Evolutionary conservation across 2,329 filamentous ascomycete genomes (phyloP).

Genomic region (Davidsoniella australis): DNA sequence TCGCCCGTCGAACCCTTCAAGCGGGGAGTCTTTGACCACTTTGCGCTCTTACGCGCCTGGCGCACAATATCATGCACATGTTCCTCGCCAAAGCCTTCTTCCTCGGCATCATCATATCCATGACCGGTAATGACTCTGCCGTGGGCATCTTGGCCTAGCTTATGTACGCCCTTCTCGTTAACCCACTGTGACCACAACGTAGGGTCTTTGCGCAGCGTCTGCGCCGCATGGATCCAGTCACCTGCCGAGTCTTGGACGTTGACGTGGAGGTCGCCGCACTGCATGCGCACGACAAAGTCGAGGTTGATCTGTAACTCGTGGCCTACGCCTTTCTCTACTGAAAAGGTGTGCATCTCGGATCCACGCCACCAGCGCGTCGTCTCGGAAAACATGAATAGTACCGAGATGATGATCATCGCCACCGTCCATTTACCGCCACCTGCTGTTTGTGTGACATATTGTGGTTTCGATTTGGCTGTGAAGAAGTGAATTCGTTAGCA

Average conservation of each 20-base stretch:
- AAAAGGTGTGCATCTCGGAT: constrained; percentile 73
- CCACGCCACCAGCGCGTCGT: constrained; percentile 70
- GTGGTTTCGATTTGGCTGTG: constrained; percentile 83
- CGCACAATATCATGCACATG: constrained; percentile 85
- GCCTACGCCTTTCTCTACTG: constrained; percentile 79
- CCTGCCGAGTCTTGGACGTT: constrained; percentile 94
- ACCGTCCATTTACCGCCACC: constrained; percentile 91
- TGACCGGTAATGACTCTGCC: constrained; percentile 35
- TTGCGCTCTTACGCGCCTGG: constrained; percentile 44
- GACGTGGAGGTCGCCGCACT: constrained; percentile 73
- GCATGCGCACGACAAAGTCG: constrained; percentile 82
- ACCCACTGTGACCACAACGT: constrained; percentile 77
- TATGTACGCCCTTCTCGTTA: constrained; percentile 48
- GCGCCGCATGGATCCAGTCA: constrained; percentile 72
- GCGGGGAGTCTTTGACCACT: constrained; percentile 59
- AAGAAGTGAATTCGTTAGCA: not conserved
- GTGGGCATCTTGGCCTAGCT: constrained; percentile 36
- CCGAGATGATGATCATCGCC: constrained; percentile 56
- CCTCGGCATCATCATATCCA: constrained; percentile 36
- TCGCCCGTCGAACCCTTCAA: constrained; percentile 40
- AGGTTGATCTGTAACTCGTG: constrained; percentile 87
- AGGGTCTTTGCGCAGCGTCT: constrained; percentile 54
- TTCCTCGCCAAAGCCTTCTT: constrained; percentile 58
- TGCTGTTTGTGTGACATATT: constrained; percentile 70
- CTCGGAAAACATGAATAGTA: constrained; percentile 63